Percentiles rank a stretch among this genome's conserved stretches.
phyloP scores from a whole-genome alignment of 2,329 filamentous ascomycete species.

The Ophiobolus disseminans region DNA sequence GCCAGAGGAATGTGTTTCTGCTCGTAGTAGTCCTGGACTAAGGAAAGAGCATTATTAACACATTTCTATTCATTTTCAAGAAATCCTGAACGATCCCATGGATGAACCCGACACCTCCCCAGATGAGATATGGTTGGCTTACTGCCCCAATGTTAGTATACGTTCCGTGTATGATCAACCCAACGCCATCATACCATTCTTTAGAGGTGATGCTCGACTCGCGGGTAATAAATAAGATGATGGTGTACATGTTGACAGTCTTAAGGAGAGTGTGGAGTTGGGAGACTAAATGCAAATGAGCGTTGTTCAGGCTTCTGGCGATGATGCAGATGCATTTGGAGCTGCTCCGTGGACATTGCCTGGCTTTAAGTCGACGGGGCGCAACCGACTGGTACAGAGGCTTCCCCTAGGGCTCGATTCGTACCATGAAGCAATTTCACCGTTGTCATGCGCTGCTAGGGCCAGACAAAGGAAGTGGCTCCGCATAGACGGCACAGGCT shows the following conservation, averaged over 20 bases:
- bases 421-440: conserved; percentile 8
- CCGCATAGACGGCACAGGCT: conserved; percentile 12
- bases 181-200: too few species aligned
- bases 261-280: too few species aligned
- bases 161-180: too few species aligned
- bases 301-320: background rate
- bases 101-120: too few species aligned
- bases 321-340: conserved; percentile 10
- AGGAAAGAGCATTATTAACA: too few species aligned
- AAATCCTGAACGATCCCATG: too few species aligned
- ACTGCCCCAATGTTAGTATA: too few species aligned
- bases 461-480: conserved; percentile 8
- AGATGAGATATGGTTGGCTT: too few species aligned
- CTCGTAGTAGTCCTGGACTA: conserved; percentile 39
- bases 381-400: background rate
- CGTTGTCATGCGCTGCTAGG: conserved; percentile 13
- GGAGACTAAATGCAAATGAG: background rate
- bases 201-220: conserved; percentile 27
- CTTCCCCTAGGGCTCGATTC: too few species aligned
- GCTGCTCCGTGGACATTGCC: conserved; percentile 14
- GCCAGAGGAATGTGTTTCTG: conserved; percentile 34
- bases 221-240: conserved; percentile 36
- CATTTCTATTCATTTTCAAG: too few species aligned
- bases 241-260: background rate
- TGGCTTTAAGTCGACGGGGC: conserved; percentile 13